Base-by-base conservation (phyloP, 306 rosid species). In the Elaeagnus macrophylla region DNA sequence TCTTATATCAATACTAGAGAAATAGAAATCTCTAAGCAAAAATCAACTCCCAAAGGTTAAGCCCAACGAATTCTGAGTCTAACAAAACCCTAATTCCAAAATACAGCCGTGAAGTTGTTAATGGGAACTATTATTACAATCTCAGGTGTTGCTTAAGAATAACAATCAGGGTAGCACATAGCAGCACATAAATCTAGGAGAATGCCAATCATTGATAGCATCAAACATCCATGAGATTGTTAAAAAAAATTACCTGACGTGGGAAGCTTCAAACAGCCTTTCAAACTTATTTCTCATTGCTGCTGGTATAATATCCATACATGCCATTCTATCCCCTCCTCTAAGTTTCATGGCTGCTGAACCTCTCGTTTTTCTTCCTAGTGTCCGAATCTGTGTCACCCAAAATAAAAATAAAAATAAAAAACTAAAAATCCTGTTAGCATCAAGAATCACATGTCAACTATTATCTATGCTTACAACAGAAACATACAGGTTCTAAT, bases 301-400 rank as follows among this genome's bases (percentile, higher is more conserved):
- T 40, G 85, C 93, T 36, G 96, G 95, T 64, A 91, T 77, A 57
- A 91, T 87, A 75, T 87, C 99, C 70, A 84, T 79, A 40, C 96
- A 71, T 12, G 99, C 99, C 87, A 91, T 84, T 75, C 75, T 87
- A 79, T 91, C 99, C 57, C 81, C 89, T 52, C 54, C 64, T 67
- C 50, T 87, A 54, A 91, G 95, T 68, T 81, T 85, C 99, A 91
- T 91, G 60, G 96, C 99, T 60, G 61, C 68, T 48, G 85, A 68
- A 42, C 96, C 99, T 67, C 99, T 77, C 4, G 99, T 87, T 67
- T 82, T 91, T 81, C 99, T 82, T 66, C 89, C 68, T 65, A 37
- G 82, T 16, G 95, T 70, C 12, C 96, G 96, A 67, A 87, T 82
- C 99, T 91, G 93, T 48, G 15, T 45, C 49, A 45, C 49, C 64